These are phyloP conservation scores for Sanchytrium tribonematis DNA, from an alignment of 371 early-diverging fungal species.

Conservation along the genomic window DNA sequence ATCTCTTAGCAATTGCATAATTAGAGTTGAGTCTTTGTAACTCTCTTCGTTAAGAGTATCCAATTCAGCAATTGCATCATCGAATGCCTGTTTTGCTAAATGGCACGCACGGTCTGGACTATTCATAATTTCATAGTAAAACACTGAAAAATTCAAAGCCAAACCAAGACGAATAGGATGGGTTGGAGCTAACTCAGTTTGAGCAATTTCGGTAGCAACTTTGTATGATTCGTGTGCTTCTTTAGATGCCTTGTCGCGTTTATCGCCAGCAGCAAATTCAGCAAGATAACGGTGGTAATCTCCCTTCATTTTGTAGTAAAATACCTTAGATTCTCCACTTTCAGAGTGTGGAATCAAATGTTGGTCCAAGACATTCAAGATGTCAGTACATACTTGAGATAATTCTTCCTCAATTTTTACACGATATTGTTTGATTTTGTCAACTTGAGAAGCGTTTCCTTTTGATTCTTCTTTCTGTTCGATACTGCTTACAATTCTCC, in stretches of 20 bases:
- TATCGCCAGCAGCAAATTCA: constrained; percentile 69
- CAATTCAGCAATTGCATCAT: constrained; percentile 97
- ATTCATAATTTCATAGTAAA: constrained; percentile 98
- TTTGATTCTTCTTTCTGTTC: constrained; percentile 91
- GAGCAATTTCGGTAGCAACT: constrained; percentile 76
- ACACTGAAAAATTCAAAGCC: constrained; percentile 99
- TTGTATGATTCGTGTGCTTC: constrained; percentile 85
- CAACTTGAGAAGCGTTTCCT: constrained; percentile 50
- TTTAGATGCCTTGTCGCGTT: constrained; percentile 57
- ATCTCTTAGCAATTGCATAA: constrained; percentile 98
- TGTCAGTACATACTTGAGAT: constrained; percentile 75
- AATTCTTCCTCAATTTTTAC: constrained; percentile 77
- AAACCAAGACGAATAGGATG: constrained; percentile 98
- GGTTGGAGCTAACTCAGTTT: constrained; percentile 73
- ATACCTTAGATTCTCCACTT: constrained; percentile 84
- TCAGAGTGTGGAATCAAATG: constrained; percentile 59
- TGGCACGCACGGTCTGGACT: constrained; percentile 94
- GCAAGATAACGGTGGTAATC: constrained; percentile 99
- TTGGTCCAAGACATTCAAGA: constrained; percentile 64
- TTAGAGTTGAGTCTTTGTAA: constrained; percentile 99
- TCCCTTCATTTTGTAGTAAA: constrained; percentile 99
- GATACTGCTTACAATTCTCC: constrained; percentile 95
- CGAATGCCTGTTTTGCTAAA: constrained; percentile 95
- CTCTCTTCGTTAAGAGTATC: constrained; percentile 95
- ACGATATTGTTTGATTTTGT: constrained; percentile 72